phyloP scores from a whole-genome alignment of 305 asterid species.

The Solanum hybrid region DNA sequence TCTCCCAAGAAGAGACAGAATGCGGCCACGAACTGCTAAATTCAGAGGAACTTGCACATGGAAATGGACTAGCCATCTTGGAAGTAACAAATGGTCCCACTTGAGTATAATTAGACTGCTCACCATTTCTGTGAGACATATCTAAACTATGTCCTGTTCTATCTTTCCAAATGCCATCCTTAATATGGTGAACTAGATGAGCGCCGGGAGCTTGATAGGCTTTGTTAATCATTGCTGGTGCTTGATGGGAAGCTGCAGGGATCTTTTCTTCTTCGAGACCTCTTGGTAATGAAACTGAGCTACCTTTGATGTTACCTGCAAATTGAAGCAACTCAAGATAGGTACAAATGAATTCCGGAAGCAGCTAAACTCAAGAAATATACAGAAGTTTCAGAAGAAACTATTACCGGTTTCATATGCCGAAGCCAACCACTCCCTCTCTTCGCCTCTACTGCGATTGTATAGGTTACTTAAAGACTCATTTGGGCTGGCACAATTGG shows the following conservation, averaged over 20 bases:
- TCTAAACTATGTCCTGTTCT: conserved; percentile 30
- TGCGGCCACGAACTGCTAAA: conserved; percentile 44
- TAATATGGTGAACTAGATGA: conserved; percentile 25
- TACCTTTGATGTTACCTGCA: conserved; percentile 38
- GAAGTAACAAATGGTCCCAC: conserved; percentile 36
- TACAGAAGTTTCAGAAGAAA: not conserved
- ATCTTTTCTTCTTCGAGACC: conserved; percentile 41
- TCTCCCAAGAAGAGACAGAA: conserved; percentile 44
- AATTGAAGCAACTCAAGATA: conserved; percentile 18
- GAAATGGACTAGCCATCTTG: conserved; percentile 29
- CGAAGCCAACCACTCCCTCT: conserved; percentile 37
- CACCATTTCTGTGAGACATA: conserved; percentile 21
- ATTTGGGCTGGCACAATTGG: conserved; percentile 11
- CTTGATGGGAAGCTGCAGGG: conserved; percentile 25
- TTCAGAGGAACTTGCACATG: conserved; percentile 33
- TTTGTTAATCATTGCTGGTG: conserved; percentile 31
- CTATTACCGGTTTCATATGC: conserved; percentile 50
- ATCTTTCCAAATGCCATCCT: conserved; percentile 42
- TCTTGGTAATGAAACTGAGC: conserved; percentile 22
- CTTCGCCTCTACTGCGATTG: conserved; percentile 30
- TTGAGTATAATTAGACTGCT: conserved; percentile 22
- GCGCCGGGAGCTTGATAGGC: conserved; percentile 21
- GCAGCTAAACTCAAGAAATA: not conserved
- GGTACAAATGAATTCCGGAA: not conserved
- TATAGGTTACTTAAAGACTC: conserved; percentile 23